These are phyloP conservation scores for Venturia nashicola DNA, from an alignment of 2,329 filamentous ascomycete species.

Conservation along the genomic window DNA sequence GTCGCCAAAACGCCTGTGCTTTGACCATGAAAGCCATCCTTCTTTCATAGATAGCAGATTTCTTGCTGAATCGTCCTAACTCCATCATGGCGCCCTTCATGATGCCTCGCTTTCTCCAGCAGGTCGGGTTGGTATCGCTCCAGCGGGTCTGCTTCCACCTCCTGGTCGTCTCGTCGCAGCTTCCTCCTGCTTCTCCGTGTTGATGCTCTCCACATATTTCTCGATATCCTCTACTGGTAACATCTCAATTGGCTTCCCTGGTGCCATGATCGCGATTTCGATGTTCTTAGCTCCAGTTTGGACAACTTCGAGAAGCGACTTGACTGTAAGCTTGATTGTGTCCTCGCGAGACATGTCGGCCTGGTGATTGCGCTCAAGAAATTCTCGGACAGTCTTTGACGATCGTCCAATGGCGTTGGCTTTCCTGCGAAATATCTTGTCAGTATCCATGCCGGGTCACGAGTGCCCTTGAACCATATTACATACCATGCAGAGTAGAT, in stretches of 20 bases:
- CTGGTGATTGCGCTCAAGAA: constrained; percentile 98
- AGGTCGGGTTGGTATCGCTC: constrained; percentile 2
- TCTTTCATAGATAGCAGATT: background rate
- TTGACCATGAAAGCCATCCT: background rate
- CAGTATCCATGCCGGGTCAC: background rate
- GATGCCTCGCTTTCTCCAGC: constrained; percentile 2
- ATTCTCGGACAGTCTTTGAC: constrained; percentile 97
- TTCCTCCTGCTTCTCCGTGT: constrained; percentile 98
- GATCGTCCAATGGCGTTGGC: constrained; percentile 97
- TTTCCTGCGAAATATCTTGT: constrained; percentile 54
- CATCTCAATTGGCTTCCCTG: constrained; percentile 84
- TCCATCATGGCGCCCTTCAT: background rate
- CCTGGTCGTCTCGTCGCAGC: constrained; percentile 79
- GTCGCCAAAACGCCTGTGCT: constrained; percentile 2
- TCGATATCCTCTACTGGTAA: constrained; percentile 93
- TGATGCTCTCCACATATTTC: constrained; percentile 95
- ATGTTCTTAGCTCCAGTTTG: constrained; percentile 99
- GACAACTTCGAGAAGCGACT: constrained; percentile 93
- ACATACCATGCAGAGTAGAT: constrained; percentile 96
- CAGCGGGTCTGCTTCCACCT: constrained; percentile 4
- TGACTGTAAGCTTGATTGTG: constrained; percentile 94
- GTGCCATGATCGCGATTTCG: constrained; percentile 96
- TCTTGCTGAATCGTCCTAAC: background rate
- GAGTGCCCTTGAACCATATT: background rate
- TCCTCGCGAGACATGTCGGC: constrained; percentile 93